These are phyloP conservation scores for Tricholoma furcatifolium DNA, from an alignment of 768 basidiomycete species.

Conservation along the genomic window DNA sequence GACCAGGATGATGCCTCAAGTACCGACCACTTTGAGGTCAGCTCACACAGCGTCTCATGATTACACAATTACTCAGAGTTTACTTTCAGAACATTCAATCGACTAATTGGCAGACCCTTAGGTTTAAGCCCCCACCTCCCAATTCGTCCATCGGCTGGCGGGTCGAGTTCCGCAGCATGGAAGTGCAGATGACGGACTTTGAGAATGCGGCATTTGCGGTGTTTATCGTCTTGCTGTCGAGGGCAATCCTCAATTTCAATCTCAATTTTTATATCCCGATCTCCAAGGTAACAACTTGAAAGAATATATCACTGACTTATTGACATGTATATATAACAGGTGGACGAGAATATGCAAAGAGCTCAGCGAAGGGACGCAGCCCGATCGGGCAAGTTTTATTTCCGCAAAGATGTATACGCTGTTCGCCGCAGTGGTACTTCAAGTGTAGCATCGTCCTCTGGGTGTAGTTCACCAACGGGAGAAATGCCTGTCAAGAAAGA, in stretches of 20 bases:
- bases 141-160: slow-evolving; percentile 95
- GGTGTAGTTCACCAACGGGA: slow-evolving; percentile 35
- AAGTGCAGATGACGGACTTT: slow-evolving; percentile 98
- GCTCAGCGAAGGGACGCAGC: slow-evolving; percentile 86
- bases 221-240: slow-evolving; percentile 91
- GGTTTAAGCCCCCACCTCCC: slow-evolving; percentile 97
- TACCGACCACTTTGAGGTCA: slow-evolving; percentile 94
- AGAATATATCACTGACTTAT: not conserved
- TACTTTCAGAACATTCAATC: slow-evolving; percentile 88
- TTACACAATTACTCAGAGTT: not conserved
- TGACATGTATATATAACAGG: slow-evolving; percentile 44
- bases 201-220: slow-evolving; percentile 97
- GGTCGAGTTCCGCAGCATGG: slow-evolving; percentile 98
- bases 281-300: slow-evolving; percentile 64
- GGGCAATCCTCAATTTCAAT: slow-evolving; percentile 89
- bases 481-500: slow-evolving; percentile 47
- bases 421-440: slow-evolving; percentile 41
- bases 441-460: slow-evolving; percentile 48
- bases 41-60: slow-evolving; percentile 9
- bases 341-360: slow-evolving; percentile 93
- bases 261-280: slow-evolving; percentile 97
- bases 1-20: slow-evolving; percentile 87
- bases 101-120: slow-evolving; percentile 98
- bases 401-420: slow-evolving; percentile 84
- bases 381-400: slow-evolving; percentile 75